Evolutionary conservation across 2,329 filamentous ascomycete genomes (phyloP).

Genomic region (Aplosporella prunicola): DNA sequence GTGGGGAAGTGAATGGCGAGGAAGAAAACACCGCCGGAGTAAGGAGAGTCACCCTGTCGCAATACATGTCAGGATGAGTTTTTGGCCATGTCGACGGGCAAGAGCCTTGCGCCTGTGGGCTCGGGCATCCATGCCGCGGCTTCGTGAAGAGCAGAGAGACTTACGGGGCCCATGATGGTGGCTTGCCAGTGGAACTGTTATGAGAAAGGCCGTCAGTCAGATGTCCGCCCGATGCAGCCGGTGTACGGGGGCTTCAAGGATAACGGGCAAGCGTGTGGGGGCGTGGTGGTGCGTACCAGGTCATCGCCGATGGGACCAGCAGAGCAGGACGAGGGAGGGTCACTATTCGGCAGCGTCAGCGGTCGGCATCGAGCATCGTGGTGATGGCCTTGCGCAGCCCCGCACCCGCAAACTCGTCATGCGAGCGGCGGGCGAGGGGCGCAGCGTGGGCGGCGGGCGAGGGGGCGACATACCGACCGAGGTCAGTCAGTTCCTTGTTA

Average conservation of each 20-base stretch:
- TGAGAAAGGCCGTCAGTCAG: slow-evolving; percentile 2
- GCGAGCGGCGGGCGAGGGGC: slow-evolving; percentile 23
- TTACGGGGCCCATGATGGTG: slow-evolving; percentile 98
- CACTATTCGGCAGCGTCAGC: slow-evolving; percentile 49
- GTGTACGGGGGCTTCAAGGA: too few species aligned
- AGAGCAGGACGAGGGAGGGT: slow-evolving; percentile 97
- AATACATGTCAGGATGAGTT: slow-evolving; percentile 22
- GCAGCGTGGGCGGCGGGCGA: slow-evolving; percentile 12
- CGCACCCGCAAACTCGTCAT: slow-evolving; percentile 26
- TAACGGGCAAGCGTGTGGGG: too few species aligned
- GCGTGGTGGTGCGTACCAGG: slow-evolving; percentile 59
- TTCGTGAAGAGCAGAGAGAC: slow-evolving; percentile 41
- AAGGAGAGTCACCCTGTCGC: slow-evolving; percentile 79
- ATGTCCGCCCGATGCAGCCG: slow-evolving; percentile 1
- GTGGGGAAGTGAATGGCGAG: slow-evolving; percentile 97
- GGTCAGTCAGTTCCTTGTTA: slow-evolving; percentile 86
- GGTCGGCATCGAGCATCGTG: neutral
- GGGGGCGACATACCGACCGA: slow-evolving; percentile 59
- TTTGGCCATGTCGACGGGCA: neutral
- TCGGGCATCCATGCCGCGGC: neutral
- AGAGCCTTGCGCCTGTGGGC: neutral
- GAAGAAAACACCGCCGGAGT: slow-evolving; percentile 98
- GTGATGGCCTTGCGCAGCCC: slow-evolving; percentile 17
- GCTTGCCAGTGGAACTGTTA: slow-evolving; percentile 98
- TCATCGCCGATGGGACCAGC: slow-evolving; percentile 95